These are phyloP conservation scores for Clavariopsis aquatica DNA, from an alignment of 495 filamentous ascomycete species.

Conservation along the genomic window DNA sequence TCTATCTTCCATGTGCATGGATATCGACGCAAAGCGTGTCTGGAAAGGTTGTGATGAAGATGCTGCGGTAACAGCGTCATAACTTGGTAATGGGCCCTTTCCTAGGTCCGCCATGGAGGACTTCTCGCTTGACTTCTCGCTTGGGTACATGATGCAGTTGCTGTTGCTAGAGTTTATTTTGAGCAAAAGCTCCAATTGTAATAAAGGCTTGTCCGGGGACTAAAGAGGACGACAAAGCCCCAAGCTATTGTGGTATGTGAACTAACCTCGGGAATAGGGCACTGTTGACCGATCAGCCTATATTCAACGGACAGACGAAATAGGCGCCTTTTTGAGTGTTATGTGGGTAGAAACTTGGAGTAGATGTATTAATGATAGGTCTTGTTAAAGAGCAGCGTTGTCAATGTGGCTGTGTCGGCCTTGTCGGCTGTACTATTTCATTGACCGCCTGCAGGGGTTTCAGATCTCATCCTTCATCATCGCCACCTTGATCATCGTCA, in stretches of 20 bases:
- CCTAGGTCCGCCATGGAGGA: neutral
- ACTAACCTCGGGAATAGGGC: too few relatives aligned
- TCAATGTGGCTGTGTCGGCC: neutral
- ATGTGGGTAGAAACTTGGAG: neutral
- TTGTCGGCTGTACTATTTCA: neutral
- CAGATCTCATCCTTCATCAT: too few relatives aligned
- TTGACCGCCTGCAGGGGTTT: too few relatives aligned
- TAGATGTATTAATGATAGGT: too few relatives aligned
- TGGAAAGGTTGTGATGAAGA: constrained; percentile 11
- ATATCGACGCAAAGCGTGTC: constrained; percentile 12
- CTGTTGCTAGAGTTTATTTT: neutral
- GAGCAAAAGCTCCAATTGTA: neutral
- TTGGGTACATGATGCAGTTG: neutral
- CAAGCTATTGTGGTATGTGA: too few relatives aligned
- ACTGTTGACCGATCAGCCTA: too few relatives aligned
- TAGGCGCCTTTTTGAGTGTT: neutral
- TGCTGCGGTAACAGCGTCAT: neutral
- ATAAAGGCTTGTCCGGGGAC: too few relatives aligned
- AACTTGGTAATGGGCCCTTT: neutral
- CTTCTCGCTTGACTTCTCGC: constrained; percentile 1
- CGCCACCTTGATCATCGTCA: constrained; percentile 31
- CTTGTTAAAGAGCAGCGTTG: neutral
- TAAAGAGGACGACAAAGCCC: too few relatives aligned
- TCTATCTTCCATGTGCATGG: constrained; percentile 20
- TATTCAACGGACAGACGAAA: too few relatives aligned